Conservation (phyloP, 2,329 filamentous ascomycete genomes). For the Gnomoniopsis sp. region DNA sequence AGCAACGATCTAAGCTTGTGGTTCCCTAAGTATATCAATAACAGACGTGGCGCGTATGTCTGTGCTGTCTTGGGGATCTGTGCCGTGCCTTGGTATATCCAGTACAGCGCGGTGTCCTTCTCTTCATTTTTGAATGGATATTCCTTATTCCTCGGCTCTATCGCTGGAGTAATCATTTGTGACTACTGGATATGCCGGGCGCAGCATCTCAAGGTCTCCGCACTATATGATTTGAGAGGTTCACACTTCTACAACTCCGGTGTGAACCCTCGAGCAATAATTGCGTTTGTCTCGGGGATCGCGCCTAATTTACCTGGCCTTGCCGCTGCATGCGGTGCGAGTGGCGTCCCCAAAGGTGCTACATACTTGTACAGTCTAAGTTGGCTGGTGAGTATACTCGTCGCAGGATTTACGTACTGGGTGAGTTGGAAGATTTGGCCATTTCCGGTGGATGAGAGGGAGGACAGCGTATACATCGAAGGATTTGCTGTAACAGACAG, state of each 20-base stretch:
- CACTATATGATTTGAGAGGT: conserved; percentile 37
- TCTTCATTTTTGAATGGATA: conserved; percentile 66
- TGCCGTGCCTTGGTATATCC: conserved; percentile 64
- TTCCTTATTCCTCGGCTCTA: conserved; percentile 27
- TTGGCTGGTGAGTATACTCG: conserved; percentile 28
- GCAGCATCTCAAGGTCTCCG: conserved; percentile 34
- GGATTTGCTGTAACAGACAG: background rate
- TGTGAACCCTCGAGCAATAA: conserved; percentile 23
- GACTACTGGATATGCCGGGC: conserved; percentile 37
- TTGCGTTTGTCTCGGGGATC: conserved; percentile 25
- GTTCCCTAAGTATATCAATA: conserved; percentile 36
- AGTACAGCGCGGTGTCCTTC: conserved; percentile 55
- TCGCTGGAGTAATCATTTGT: conserved; percentile 36
- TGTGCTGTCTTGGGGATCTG: conserved; percentile 54
- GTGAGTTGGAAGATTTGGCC: conserved; percentile 4
- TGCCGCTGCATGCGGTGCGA: conserved; percentile 23
- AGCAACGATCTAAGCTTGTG: conserved; percentile 45
- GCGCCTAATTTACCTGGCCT: conserved; percentile 30
- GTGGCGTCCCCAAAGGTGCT: conserved; percentile 22
- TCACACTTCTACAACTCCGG: conserved; percentile 34
- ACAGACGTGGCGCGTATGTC: conserved; percentile 51
- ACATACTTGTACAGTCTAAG: conserved; percentile 27
- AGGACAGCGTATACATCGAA: background rate
- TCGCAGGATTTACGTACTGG: conserved; percentile 9
- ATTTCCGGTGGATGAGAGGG: background rate